Evolutionary conservation across 306 rosid species (phyloP), one percentile per base, ranked within the genome.

Genomic region (Notholithocarpus densiflorus): DNA sequence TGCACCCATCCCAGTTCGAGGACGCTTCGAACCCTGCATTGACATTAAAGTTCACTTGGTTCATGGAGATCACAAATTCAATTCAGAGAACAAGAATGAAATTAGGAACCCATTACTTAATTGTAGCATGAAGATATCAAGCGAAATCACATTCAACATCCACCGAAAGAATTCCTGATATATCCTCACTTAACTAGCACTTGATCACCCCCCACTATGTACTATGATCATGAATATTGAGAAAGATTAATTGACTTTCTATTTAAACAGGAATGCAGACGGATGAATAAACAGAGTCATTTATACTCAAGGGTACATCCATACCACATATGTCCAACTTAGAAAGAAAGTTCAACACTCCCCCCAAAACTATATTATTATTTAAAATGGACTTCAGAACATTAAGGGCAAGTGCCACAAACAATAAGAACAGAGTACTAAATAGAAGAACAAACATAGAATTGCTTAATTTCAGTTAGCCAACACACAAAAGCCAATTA

Each of bases 21-120:
- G 77, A 48, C 98, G 89, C 91, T 95, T 92, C 27, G 90, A 86
- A 75, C 98, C 98, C 98, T 91, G 84, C 74, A 55, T 24, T 75
- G 34, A 79, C 71, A 75, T 71, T 51, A 75, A 27, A 82, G 15
- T 32, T 32, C 6, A 11, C 45, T 81, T 69, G 32, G 51, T 51
- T 26, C 23, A 69, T 48, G 71, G 68, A 72, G 77, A 77, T 84
- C 54, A 64, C 52, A 56, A 81, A 31, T 66, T 66, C 37, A 78
- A 14, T 75, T 48, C 78, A 82, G 23, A 81, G 73, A 62, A 13
- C 32, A 26, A 62, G 52, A 68, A 34, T 7, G 20, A 66, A 31
- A 9, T 27, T 3, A 23, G 72, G 51, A 31, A 66, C 4, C 15
- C 51, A 34, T 66, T 34, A 27, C 24, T 66, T 34, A 7, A 32